These are phyloP conservation scores for Polychaeton citri DNA, from an alignment of 2,329 filamentous ascomycete species.

Conservation along the genomic window DNA sequence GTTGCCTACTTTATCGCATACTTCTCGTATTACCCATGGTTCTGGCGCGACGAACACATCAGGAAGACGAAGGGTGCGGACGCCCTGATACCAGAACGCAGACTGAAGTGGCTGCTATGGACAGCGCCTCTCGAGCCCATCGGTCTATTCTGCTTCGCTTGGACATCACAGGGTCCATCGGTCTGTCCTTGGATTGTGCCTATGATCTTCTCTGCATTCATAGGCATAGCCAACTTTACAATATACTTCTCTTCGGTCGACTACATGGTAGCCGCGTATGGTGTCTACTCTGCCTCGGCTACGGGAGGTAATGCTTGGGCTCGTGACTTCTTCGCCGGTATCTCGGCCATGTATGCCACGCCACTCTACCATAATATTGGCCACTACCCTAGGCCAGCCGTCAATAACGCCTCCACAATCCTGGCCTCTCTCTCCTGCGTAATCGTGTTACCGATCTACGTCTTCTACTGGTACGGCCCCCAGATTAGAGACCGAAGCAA, in stretches of 20 bases:
- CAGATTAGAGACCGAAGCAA: conserved; percentile 33
- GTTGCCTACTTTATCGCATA: conserved; percentile 44
- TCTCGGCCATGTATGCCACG: conserved; percentile 42
- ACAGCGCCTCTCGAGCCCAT: conserved; percentile 40
- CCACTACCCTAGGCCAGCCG: conserved; percentile 26
- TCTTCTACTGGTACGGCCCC: conserved; percentile 41
- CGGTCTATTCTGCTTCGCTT: conserved; percentile 56
- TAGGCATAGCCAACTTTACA: conserved; percentile 58
- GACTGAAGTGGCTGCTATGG: conserved; percentile 51
- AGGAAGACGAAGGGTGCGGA: conserved; percentile 32
- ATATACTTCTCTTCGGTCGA: conserved; percentile 64
- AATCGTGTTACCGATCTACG: conserved; percentile 38
- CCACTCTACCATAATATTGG: conserved; percentile 38
- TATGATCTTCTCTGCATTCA: conserved; percentile 48
- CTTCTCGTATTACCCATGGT: conserved; percentile 44
- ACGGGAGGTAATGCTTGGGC: conserved; percentile 61
- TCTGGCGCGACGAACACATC: conserved; percentile 40
- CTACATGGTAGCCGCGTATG: conserved; percentile 61
- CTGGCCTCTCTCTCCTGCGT: conserved; percentile 36
- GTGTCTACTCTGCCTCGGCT: conserved; percentile 56
- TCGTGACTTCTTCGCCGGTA: conserved; percentile 56
- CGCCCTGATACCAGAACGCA: conserved; percentile 46
- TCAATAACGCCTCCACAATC: conserved; percentile 37
- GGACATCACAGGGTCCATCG: conserved; percentile 48
- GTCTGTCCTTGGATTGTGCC: conserved; percentile 45